Conservation (phyloP, 192 early-diverging fungal species). For the Coemansia sp. region DNA sequence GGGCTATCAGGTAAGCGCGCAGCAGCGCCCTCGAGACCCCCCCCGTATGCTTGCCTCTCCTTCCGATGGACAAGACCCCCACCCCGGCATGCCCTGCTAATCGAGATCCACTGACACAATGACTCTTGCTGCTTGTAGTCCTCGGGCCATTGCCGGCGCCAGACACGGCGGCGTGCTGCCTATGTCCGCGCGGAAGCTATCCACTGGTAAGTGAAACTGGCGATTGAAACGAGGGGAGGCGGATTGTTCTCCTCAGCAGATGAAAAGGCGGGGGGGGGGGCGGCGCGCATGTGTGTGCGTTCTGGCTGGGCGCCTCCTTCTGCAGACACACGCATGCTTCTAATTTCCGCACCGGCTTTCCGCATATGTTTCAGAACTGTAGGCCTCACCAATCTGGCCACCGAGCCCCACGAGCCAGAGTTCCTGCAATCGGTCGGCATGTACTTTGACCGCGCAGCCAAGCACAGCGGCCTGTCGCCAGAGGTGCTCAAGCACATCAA, state of each 20-base stretch:
- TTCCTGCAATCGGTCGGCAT: constrained; percentile 75
- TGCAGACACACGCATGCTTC: background rate
- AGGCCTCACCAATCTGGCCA: constrained; percentile 52
- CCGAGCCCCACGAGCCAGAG: constrained; percentile 65
- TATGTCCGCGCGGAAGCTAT: constrained; percentile 12
- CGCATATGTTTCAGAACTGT: background rate
- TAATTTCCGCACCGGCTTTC: too few species aligned
- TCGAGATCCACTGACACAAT: too few species aligned
- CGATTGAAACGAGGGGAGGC: too few species aligned
- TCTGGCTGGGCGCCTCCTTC: too few species aligned
- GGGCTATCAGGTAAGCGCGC: constrained; percentile 16
- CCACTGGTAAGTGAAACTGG: constrained; percentile 18
- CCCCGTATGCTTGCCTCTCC: background rate
- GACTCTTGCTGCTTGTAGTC: background rate
- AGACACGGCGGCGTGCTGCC: constrained; percentile 5
- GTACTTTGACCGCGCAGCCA: constrained; percentile 75
- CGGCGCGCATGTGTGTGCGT: too few species aligned
- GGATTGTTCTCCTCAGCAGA: too few species aligned
- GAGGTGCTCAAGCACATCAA: constrained; percentile 70
- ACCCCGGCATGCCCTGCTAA: too few species aligned
- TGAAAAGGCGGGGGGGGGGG: too few species aligned
- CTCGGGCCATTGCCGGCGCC: background rate
- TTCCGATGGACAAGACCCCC: too few species aligned
- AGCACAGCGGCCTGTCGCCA: constrained; percentile 60
- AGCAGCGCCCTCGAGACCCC: background rate